Evolutionary conservation across 78 protist genomes (phyloP), one percentile per base, ranked within the genome.

Genomic region (slime mould (Dictyostelium discoideum)): DNA sequence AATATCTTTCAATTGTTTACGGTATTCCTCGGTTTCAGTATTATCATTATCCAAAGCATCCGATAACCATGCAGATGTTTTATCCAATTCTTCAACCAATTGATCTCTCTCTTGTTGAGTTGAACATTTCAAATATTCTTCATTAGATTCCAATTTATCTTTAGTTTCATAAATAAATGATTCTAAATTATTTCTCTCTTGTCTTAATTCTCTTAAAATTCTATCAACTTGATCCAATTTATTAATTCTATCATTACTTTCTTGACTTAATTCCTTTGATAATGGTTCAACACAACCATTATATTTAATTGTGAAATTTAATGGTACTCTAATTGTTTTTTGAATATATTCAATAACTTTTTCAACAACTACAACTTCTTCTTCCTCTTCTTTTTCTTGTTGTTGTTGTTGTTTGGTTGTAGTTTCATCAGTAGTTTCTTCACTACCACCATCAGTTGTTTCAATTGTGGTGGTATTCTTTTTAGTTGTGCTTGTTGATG

Each of bases 121-220:
- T 5, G 95, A 90, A 50, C 88, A 82, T 10, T 29, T 29, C 11
- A 46, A 32, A n/a, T 48, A 86, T 5, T 92, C 87, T 22, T 96
- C 97, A 42, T 67, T 65, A 3, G 78, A 84, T 16, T 73, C 85
- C 10, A 96, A 69, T 74, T 87, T 82, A 40, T 87, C 97, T 13
- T 84, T 24, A 3, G 86, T 82, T 42, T 92, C 92, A 76, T 96
- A 96, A 32, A 92, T 39, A 63, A 86, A 87, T 54, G 95, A 32
- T 86, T 96, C 97, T 13, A 96, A 74, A 37, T 26, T 69, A 60
- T 92, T 96, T 92, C 85, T 96, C 32, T 85, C 96, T 11, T 67
- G 50, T 48, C 85, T 83, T 26, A 65, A 20, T 11, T 54, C 92
- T 20, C 69, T 69, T 54, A 82, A 20, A 11, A 26, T 54, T 32